These are phyloP conservation scores for Sporothrix pallida DNA, from an alignment of 2,329 filamentous ascomycete species.

Conservation along the genomic window DNA sequence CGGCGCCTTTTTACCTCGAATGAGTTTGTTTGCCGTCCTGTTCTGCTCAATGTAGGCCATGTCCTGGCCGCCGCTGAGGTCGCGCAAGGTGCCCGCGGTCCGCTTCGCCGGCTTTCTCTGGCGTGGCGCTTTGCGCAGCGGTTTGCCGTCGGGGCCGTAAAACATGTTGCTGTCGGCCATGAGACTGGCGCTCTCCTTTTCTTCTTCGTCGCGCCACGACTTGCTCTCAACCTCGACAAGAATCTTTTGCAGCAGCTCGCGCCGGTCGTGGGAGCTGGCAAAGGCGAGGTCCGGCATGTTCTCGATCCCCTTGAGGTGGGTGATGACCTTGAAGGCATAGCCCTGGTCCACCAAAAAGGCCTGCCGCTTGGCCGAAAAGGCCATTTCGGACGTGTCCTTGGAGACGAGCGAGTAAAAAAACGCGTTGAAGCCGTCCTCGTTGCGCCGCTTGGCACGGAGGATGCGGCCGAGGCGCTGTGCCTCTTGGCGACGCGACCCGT, in stretches of 20 bases:
- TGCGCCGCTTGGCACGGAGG: conserved; percentile 89
- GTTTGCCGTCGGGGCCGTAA: too few relatives aligned
- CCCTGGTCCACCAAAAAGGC: conserved; percentile 97
- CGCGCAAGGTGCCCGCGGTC: conserved; percentile 68
- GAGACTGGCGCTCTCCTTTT: conserved; percentile 60
- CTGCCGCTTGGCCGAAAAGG: conserved; percentile 93
- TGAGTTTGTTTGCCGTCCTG: conserved; percentile 70
- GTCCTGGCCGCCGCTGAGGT: conserved; percentile 87
- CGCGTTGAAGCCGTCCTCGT: conserved; percentile 97
- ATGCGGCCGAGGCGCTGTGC: conserved; percentile 93
- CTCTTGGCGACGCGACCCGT: conserved; percentile 94
- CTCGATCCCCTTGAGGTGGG: conserved; percentile 89
- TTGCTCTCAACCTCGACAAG: conserved; percentile 72
- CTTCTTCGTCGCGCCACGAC: conserved; percentile 39
- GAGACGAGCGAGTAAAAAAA: conserved; percentile 98
- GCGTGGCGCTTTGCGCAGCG: too few relatives aligned
- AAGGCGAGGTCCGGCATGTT: conserved; percentile 81
- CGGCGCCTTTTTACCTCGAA: conserved; percentile 56
- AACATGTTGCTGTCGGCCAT: conserved; percentile 63
- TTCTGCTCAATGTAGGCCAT: conserved; percentile 96
- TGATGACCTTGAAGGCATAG: conserved; percentile 99
- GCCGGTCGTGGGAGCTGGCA: conserved; percentile 75
- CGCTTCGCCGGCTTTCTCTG: too few relatives aligned
- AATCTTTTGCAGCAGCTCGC: conserved; percentile 86
- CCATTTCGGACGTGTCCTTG: conserved; percentile 98